phyloP scores from a whole-genome alignment of 192 early-diverging fungal species.

The Spinellus fusiger region DNA sequence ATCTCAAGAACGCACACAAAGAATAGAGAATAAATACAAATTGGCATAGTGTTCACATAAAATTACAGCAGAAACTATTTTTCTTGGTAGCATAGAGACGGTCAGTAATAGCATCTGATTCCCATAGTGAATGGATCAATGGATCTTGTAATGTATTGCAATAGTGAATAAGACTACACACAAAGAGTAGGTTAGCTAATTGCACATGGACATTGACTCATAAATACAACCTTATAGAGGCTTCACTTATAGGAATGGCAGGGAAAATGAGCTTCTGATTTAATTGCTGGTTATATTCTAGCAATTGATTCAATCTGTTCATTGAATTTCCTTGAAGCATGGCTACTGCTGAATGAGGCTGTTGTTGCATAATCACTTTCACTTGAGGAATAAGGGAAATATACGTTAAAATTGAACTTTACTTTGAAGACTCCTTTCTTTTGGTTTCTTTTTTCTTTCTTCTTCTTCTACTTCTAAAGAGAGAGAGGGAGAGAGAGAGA shows the following conservation, averaged over 20 bases:
- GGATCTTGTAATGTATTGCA: constrained; percentile 31
- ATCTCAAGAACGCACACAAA: neutral
- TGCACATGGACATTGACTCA: too few relatives aligned
- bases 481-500: too few relatives aligned
- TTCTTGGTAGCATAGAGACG: constrained; percentile 30
- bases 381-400: too few relatives aligned
- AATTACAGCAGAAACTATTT: constrained; percentile 14
- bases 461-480: too few relatives aligned
- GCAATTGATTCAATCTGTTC: constrained; percentile 52
- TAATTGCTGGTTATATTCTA: constrained; percentile 60
- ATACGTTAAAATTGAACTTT: too few relatives aligned
- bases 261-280: constrained; percentile 60
- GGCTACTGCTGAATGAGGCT: constrained; percentile 2
- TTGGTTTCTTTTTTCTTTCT: too few relatives aligned
- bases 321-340: constrained; percentile 37
- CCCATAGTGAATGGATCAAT: constrained; percentile 38
- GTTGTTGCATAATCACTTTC: neutral
- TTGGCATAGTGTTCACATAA: constrained; percentile 14
- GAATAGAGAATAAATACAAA: neutral
- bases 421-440: too few relatives aligned
- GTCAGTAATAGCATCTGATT: constrained; percentile 28
- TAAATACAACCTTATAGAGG: constrained; percentile 29
- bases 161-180: constrained; percentile 31
- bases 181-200: neutral
- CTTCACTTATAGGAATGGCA: constrained; percentile 62